A percentile compares a stretch with the other conserved stretches of the same genome.
phyloP scores from a whole-genome alignment of 2,329 filamentous ascomycete genomes.

The Arthrinium puccinioides region DNA sequence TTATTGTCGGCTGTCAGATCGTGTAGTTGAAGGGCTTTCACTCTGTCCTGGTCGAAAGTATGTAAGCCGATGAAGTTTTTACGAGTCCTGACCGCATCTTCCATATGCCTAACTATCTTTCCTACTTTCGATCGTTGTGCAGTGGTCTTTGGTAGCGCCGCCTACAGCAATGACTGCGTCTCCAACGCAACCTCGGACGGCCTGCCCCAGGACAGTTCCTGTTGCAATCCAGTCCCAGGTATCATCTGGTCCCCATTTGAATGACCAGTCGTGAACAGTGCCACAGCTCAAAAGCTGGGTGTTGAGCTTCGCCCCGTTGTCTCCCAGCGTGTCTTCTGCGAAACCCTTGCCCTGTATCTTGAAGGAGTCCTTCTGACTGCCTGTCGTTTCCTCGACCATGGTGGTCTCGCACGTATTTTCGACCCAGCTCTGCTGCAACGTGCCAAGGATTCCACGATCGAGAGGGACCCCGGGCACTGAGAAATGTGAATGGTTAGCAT shows the following conservation, averaged over 20 bases:
- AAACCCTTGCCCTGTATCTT: constrained; percentile 2
- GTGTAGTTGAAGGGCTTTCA: too few species aligned
- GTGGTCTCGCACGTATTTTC: constrained; percentile 6
- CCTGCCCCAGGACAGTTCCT: not conserved
- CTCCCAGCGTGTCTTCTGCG: not conserved
- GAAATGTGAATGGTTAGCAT: not conserved
- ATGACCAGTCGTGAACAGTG: not conserved
- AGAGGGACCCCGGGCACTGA: constrained; percentile 9
- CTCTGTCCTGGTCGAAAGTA: too few species aligned
- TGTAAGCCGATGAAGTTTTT: too few species aligned
- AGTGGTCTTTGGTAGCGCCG: not conserved
- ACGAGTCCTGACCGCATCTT: too few species aligned
- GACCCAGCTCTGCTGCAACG: constrained; percentile 9
- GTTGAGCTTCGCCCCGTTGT: constrained; percentile 1
- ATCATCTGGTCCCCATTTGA: not conserved
- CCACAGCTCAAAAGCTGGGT: not conserved
- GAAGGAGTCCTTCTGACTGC: not conserved
- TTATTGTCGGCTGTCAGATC: too few species aligned
- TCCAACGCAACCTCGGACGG: not conserved
- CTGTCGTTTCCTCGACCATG: not conserved
- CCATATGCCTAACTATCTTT: too few species aligned
- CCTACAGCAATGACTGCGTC: not conserved
- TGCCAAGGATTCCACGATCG: not conserved
- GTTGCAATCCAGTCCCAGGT: constrained; percentile 1
- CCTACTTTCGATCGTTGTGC: too few species aligned